Conservation (phyloP, 2,329 filamentous ascomycete genomes). For the Epichloe hybrida region DNA sequence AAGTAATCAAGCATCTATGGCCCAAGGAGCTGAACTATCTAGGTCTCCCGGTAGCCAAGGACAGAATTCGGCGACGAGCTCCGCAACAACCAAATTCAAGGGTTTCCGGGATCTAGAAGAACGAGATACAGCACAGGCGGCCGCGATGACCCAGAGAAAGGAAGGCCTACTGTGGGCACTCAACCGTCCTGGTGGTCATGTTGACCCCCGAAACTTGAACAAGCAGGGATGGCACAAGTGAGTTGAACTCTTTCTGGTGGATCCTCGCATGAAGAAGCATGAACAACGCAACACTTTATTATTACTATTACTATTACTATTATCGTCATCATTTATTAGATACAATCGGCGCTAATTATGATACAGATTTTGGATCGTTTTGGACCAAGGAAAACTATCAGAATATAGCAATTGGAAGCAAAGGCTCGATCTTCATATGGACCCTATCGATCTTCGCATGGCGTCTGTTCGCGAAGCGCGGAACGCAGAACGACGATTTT, state of each 20-base stretch:
- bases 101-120: slow-evolving; percentile 89
- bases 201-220: slow-evolving; percentile 87
- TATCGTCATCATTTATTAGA: neutral
- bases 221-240: slow-evolving; percentile 99
- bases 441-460: slow-evolving; percentile 92
- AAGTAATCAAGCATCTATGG: slow-evolving; percentile 15
- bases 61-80: slow-evolving; percentile 33
- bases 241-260: slow-evolving; percentile 22
- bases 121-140: slow-evolving; percentile 45
- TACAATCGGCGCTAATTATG: neutral
- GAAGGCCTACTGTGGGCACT: slow-evolving; percentile 92
- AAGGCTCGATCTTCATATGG: slow-evolving; percentile 90
- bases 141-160: slow-evolving; percentile 53
- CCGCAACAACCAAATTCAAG: slow-evolving; percentile 56
- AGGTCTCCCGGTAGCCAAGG: slow-evolving; percentile 43
- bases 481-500: slow-evolving; percentile 88
- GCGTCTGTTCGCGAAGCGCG: slow-evolving; percentile 92
- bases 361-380: slow-evolving; percentile 86
- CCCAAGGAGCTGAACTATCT: slow-evolving; percentile 30
- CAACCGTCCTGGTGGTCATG: slow-evolving; percentile 83
- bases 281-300: neutral
- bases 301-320: neutral
- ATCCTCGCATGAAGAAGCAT: neutral
- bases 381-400: slow-evolving; percentile 90
- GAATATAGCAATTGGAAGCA: slow-evolving; percentile 99